Evolutionary conservation across 2,329 filamentous ascomycete species (phyloP).

Genomic region (Huntiella decipiens): DNA sequence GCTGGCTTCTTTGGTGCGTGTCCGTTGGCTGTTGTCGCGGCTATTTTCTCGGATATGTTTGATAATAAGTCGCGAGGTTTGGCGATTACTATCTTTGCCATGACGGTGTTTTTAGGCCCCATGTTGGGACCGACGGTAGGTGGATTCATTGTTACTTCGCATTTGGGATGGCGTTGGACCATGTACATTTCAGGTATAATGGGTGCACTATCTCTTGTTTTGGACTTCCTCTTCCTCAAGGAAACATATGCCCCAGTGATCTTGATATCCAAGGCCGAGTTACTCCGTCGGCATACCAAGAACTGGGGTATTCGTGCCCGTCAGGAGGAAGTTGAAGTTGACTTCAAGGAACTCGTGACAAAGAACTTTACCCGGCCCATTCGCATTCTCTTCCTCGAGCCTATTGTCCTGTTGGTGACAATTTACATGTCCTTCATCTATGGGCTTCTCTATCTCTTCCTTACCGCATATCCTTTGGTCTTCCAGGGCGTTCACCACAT

Average conservation of each 20-base stretch:
- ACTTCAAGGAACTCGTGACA: constrained; percentile 40
- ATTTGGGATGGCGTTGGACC: constrained; percentile 57
- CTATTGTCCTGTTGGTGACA: constrained; percentile 48
- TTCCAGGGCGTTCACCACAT: constrained; percentile 58
- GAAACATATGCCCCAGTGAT: constrained; percentile 55
- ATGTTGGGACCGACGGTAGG: constrained; percentile 50
- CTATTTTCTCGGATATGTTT: constrained; percentile 56
- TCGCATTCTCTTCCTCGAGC: constrained; percentile 46
- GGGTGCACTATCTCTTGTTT: constrained; percentile 38
- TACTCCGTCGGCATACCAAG: constrained; percentile 42
- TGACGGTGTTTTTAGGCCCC: constrained; percentile 43
- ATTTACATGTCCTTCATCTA: constrained; percentile 63
- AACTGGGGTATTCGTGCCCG: constrained; percentile 56
- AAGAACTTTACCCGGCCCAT: constrained; percentile 51
- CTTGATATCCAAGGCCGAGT: constrained; percentile 38
- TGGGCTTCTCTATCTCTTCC: constrained; percentile 63
- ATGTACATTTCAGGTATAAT: constrained; percentile 45
- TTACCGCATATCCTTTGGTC: constrained; percentile 69
- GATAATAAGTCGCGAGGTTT: constrained; percentile 41
- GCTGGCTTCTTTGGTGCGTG: constrained; percentile 53
- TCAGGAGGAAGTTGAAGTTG: constrained; percentile 52
- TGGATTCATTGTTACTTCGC: constrained; percentile 40
- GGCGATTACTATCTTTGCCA: constrained; percentile 25
- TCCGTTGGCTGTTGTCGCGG: constrained; percentile 48
- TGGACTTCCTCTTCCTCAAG: constrained; percentile 43